A percentile compares a stretch with the other conserved stretches of the same genome.
These are phyloP conservation scores for Achaetomiella virescens DNA, from an alignment of 495 filamentous ascomycete genomes.

Conservation along the genomic window DNA sequence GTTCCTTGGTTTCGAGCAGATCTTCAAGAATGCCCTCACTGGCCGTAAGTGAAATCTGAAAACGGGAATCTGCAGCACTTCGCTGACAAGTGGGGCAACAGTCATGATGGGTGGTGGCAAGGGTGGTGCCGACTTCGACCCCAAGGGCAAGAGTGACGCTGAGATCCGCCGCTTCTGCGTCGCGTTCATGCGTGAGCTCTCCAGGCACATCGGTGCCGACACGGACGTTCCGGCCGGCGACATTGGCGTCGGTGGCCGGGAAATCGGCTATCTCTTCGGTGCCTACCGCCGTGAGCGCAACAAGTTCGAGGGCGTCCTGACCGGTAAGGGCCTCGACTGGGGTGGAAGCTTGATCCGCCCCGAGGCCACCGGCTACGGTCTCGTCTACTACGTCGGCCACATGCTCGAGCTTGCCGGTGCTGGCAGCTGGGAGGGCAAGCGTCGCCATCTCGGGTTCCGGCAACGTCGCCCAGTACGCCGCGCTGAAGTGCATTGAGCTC, in stretches of 20 bases:
- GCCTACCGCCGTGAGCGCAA: constrained; percentile 85
- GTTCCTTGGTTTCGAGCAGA: constrained; percentile 98
- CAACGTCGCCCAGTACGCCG: constrained; percentile 97
- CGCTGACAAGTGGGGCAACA: constrained; percentile 33
- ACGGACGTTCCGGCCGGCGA: constrained; percentile 94
- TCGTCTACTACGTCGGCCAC: constrained; percentile 95
- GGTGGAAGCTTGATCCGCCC: constrained; percentile 92
- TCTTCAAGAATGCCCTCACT: constrained; percentile 99
- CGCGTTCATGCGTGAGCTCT: constrained; percentile 91
- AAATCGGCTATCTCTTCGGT: constrained; percentile 94
- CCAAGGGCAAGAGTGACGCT: constrained; percentile 95
- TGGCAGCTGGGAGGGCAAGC: constrained; percentile 84
- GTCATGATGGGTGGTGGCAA: constrained; percentile 98
- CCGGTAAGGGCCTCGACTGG: constrained; percentile 90
- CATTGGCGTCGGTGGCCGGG: constrained; percentile 83
- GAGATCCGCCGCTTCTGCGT: constrained; percentile 98
- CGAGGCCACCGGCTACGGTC: constrained; percentile 94
- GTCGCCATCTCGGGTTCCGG: constrained; percentile 96
- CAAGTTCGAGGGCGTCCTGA: constrained; percentile 91
- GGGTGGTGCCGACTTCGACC: constrained; percentile 98
- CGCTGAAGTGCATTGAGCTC: constrained; percentile 94
- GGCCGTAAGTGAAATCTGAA: constrained; percentile 56
- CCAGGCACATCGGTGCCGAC: constrained; percentile 91
- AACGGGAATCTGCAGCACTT: constrained; percentile 1
- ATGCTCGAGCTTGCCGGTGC: constrained; percentile 90